Conservation (phyloP, 1,284 basidiomycete species). For the Exobasidium cylindrosporum region DNA sequence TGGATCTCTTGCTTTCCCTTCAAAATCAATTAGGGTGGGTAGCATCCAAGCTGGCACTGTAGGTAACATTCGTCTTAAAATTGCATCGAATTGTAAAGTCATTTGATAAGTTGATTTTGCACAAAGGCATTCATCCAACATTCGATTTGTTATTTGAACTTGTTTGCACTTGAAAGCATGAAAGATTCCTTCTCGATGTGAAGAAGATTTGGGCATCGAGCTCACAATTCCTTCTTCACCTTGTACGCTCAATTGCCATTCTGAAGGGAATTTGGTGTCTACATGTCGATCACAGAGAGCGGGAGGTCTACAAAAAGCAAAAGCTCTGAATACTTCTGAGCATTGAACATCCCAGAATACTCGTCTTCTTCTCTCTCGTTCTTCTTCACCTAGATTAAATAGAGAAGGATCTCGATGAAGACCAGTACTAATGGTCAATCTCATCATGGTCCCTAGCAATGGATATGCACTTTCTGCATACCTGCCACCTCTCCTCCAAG, state of each 20-base stretch:
- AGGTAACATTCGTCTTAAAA: background rate
- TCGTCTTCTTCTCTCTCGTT: slow-evolving; percentile 9
- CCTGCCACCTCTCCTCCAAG: slow-evolving; percentile 5
- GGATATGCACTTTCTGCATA: slow-evolving; percentile 13
- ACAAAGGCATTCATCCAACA: slow-evolving; percentile 11
- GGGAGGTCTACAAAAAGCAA: slow-evolving; percentile 21
- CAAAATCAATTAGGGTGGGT: background rate
- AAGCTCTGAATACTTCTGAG: slow-evolving; percentile 16
- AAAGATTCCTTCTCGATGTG: background rate
- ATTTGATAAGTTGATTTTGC: background rate
- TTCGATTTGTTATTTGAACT: background rate
- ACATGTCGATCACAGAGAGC: slow-evolving; percentile 16
- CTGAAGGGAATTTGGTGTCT: slow-evolving; percentile 3
- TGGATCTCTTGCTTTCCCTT: background rate
- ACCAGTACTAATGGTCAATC: slow-evolving; percentile 10
- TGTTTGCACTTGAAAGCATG: slow-evolving; percentile 9
- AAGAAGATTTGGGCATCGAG: background rate
- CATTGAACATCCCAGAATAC: slow-evolving; percentile 23
- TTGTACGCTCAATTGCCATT: slow-evolving; percentile 6
- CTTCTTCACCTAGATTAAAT: slow-evolving; percentile 3
- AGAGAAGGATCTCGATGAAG: slow-evolving; percentile 14
- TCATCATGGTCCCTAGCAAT: slow-evolving; percentile 2
- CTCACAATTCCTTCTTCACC: background rate
- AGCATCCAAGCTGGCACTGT: background rate
- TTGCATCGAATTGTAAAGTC: slow-evolving; percentile 5